Percentiles rank a stretch among this genome's conserved stretches.
These are phyloP conservation scores for Acanthamoeba triangularis DNA, from an alignment of 208 protist genomes.

Conservation along the genomic window DNA sequence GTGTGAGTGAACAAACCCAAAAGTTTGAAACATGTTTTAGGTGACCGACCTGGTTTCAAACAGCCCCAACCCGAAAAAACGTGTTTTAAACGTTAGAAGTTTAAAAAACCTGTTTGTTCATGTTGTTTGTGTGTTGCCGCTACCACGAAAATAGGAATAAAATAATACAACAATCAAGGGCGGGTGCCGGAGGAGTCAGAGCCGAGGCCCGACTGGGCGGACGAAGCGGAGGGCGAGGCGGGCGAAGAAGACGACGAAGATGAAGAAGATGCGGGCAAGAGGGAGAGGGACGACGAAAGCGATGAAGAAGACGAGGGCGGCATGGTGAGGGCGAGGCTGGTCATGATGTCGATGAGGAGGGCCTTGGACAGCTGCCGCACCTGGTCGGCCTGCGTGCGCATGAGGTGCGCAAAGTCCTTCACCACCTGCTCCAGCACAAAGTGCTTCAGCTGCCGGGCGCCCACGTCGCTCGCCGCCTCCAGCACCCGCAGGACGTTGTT, in stretches of 20 bases:
- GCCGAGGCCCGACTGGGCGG: neutral
- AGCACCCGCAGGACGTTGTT: neutral
- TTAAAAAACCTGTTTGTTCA: too few relatives aligned
- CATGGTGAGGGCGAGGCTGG: neutral
- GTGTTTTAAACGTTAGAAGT: too few relatives aligned
- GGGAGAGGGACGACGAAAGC: neutral
- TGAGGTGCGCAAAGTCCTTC: constrained; percentile 16
- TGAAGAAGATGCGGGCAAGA: neutral
- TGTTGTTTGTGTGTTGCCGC: too few relatives aligned
- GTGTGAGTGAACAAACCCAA: too few relatives aligned
- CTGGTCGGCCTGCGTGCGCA: neutral
- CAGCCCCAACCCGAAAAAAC: too few relatives aligned
- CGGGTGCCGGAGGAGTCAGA: too few relatives aligned
- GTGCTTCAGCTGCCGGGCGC: neutral
- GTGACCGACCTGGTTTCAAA: too few relatives aligned
- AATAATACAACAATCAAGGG: too few relatives aligned
- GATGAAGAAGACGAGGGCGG: neutral
- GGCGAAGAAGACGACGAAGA: neutral
- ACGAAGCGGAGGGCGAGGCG: neutral
- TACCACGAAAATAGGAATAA: too few relatives aligned
- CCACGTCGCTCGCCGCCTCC: neutral
- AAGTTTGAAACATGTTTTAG: neutral
- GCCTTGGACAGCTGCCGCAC: constrained; percentile 1
- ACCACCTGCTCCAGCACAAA: neutral
- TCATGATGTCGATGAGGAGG: neutral